Conservation (phyloP, 2,329 filamentous ascomycete genomes). For the Ilyonectria destructans region DNA sequence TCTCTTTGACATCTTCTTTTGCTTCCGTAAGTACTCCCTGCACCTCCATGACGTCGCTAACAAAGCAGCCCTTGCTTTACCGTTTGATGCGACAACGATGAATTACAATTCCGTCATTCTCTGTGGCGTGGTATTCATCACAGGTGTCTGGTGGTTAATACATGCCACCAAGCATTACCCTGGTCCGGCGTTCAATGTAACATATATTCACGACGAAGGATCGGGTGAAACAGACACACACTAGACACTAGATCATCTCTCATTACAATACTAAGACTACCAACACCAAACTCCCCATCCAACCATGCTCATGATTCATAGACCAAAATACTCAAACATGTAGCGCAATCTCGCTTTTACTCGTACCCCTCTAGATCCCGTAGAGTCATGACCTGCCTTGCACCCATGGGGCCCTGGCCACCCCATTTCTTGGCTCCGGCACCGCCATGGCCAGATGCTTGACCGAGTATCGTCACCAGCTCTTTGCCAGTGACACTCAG, state of each 20-base stretch:
- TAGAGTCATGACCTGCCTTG: conserved; percentile 53
- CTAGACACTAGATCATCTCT: conserved; percentile 1
- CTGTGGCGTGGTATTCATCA: conserved; percentile 35
- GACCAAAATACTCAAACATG: conserved; percentile 24
- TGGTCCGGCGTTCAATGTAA: conserved; percentile 36
- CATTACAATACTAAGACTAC: neutral
- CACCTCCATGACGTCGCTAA: neutral
- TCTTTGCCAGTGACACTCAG: conserved; percentile 50
- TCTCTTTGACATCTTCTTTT: conserved; percentile 47
- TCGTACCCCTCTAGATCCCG: conserved; percentile 52
- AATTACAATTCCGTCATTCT: conserved; percentile 49
- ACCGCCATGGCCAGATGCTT: conserved; percentile 48
- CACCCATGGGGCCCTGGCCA: conserved; percentile 50
- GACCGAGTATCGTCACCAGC: conserved; percentile 49
- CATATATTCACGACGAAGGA: neutral
- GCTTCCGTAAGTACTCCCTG: conserved; percentile 43
- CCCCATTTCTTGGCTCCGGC: conserved; percentile 45
- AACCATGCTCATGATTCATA: conserved; percentile 34
- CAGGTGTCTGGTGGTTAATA: conserved; percentile 41
- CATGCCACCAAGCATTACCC: conserved; percentile 43
- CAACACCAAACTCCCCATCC: conserved; percentile 40
- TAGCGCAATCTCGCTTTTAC: conserved; percentile 36
- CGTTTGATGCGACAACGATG: conserved; percentile 45
- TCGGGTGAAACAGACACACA: neutral
- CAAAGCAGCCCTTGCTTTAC: conserved; percentile 43